phyloP scores from a whole-genome alignment of 2,329 filamentous ascomycete species.

The Diaporthe sp. region DNA sequence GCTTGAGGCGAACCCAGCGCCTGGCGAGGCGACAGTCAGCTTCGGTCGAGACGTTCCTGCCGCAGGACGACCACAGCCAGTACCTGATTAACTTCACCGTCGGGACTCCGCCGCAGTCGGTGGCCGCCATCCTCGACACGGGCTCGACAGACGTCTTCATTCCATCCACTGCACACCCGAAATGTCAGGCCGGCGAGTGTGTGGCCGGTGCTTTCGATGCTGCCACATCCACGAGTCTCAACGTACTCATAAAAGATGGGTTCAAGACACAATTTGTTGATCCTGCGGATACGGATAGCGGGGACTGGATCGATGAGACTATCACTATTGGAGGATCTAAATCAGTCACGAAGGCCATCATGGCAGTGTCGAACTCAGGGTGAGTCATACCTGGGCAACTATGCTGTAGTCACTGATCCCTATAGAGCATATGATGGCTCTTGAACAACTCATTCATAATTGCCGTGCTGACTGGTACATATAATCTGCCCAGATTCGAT shows the following conservation, averaged over 20 bases:
- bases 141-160: constrained; percentile 27
- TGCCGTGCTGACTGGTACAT: not conserved
- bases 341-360: not conserved
- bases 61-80: not conserved
- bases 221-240: not conserved
- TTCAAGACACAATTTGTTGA: constrained; percentile 7
- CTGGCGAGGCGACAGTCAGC: not conserved
- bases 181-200: constrained; percentile 10
- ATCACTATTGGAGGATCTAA: not conserved
- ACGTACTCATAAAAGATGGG: not conserved
- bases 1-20: not conserved
- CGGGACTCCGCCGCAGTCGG: constrained; percentile 21
- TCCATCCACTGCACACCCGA: not conserved
- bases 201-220: constrained; percentile 5
- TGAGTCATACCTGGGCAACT: not conserved
- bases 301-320: constrained; percentile 7
- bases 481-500: not conserved
- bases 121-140: constrained; percentile 15
- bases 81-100: constrained; percentile 31
- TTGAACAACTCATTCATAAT: not conserved
- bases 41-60: not conserved
- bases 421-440: not conserved
- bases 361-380: constrained; percentile 5
- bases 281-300: constrained; percentile 8
- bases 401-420: not conserved